phyloP scores from a whole-genome alignment of 2,329 filamentous ascomycete genomes.

The Ophiocordyceps camponoti-rufipedis region DNA sequence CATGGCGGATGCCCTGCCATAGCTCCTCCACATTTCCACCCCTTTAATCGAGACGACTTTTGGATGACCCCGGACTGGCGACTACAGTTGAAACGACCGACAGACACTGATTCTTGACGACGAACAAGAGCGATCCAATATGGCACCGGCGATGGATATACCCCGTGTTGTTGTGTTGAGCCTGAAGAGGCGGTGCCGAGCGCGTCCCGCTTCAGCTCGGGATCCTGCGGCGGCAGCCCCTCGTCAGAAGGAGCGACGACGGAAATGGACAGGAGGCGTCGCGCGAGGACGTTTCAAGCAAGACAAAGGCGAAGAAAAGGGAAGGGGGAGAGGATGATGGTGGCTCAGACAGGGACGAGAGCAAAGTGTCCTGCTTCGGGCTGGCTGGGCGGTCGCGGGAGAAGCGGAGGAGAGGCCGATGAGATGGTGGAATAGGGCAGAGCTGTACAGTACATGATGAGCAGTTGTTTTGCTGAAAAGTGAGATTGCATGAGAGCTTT shows the following conservation, averaged over 20 bases:
- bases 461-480: neutral
- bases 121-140: constrained; percentile 16
- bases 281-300: constrained; percentile 11
- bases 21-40: constrained; percentile 9
- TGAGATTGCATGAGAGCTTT: neutral
- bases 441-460: constrained; percentile 12
- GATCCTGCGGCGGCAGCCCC: neutral
- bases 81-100: constrained; percentile 16
- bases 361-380: constrained; percentile 1
- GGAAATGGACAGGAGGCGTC: neutral
- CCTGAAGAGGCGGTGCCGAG: constrained; percentile 6
- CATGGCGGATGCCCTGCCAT: constrained; percentile 7
- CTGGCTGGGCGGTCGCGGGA: constrained; percentile 5
- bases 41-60: constrained; percentile 14
- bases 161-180: constrained; percentile 19
- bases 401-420: constrained; percentile 8
- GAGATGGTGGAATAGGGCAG: constrained; percentile 11
- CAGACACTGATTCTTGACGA: constrained; percentile 15
- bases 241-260: neutral
- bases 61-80: constrained; percentile 14
- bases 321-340: constrained; percentile 4
- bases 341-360: constrained; percentile 3
- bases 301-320: constrained; percentile 7
- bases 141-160: constrained; percentile 24
- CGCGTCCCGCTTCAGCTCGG: constrained; percentile 2